Evolutionary conservation across 2,329 filamentous ascomycete species (phyloP).

Genomic region (Penicillium brasilianum): DNA sequence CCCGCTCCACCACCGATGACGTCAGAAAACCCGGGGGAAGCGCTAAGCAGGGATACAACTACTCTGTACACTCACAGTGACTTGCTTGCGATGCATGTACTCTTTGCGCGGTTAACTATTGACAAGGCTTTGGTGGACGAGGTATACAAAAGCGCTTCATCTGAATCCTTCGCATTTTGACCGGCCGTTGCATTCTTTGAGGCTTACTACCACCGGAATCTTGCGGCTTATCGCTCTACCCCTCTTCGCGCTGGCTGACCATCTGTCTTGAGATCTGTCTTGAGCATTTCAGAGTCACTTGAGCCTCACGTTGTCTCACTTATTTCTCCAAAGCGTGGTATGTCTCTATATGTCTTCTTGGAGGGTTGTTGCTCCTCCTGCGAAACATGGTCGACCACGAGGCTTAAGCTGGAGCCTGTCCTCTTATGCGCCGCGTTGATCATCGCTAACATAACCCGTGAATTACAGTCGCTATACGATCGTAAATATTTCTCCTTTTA

Average conservation of each 20-base stretch:
- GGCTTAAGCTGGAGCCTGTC: no score
- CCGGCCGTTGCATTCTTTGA: background rate
- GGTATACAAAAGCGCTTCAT: background rate
- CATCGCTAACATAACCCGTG: background rate
- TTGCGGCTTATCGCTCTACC: background rate
- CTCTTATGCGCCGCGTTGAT: background rate
- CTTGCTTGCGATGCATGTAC: background rate
- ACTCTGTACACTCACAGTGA: background rate
- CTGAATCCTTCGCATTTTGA: background rate
- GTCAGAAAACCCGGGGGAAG: slow-evolving; percentile 15
- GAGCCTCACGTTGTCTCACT: background rate
- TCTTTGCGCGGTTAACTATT: background rate
- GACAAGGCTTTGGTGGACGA: background rate
- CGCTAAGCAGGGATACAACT: slow-evolving; percentile 7
- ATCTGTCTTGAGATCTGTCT: background rate
- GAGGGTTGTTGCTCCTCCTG: background rate
- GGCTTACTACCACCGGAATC: background rate
- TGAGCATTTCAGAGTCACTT: background rate
- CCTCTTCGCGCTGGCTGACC: background rate
- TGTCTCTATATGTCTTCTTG: background rate
- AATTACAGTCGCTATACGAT: background rate
- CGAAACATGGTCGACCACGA: background rate
- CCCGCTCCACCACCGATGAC: slow-evolving; percentile 11
- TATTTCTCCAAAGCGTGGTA: background rate
- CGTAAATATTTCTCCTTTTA: background rate